These are phyloP conservation scores for Talaromyces verruculosus DNA, from an alignment of 2,329 filamentous ascomycete species.

Conservation along the genomic window DNA sequence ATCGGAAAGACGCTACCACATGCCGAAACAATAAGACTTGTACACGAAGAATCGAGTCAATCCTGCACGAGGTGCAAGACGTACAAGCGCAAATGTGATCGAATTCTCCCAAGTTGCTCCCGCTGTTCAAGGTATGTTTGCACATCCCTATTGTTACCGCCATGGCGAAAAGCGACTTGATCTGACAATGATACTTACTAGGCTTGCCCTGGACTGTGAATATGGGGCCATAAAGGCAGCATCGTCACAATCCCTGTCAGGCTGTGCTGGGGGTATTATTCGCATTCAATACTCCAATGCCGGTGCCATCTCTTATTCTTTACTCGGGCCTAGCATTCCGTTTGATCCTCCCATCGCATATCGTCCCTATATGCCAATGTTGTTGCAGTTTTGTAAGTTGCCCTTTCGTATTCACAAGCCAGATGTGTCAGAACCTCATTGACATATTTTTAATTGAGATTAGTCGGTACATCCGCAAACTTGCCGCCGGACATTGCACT, in stretches of 20 bases:
- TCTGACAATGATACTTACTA: not conserved
- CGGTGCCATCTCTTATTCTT: not conserved
- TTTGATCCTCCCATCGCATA: not conserved
- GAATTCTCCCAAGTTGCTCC: not conserved
- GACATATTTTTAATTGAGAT: not conserved
- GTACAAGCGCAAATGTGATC: slow-evolving; percentile 12
- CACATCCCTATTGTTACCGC: not conserved
- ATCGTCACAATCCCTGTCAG: not conserved
- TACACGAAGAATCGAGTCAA: not conserved
- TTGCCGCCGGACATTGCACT: not conserved
- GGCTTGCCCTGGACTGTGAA: not conserved
- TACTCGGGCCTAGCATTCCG: not conserved
- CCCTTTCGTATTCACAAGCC: not conserved
- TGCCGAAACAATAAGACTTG: not conserved
- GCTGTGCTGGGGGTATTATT: not conserved
- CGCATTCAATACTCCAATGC: not conserved
- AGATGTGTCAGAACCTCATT: not conserved
- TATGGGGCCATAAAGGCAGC: not conserved
- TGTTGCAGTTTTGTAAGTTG: not conserved
- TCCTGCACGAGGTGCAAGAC: slow-evolving; percentile 3
- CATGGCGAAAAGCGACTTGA: not conserved
- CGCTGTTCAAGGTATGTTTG: slow-evolving; percentile 9
- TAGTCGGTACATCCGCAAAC: not conserved
- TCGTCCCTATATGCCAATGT: not conserved
- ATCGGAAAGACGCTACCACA: not conserved